A percentile compares a stretch with the other conserved stretches of the same genome.
These are phyloP conservation scores for Malania oleifera DNA, from an alignment of 164 flowering plant species.

Conservation along the genomic window DNA sequence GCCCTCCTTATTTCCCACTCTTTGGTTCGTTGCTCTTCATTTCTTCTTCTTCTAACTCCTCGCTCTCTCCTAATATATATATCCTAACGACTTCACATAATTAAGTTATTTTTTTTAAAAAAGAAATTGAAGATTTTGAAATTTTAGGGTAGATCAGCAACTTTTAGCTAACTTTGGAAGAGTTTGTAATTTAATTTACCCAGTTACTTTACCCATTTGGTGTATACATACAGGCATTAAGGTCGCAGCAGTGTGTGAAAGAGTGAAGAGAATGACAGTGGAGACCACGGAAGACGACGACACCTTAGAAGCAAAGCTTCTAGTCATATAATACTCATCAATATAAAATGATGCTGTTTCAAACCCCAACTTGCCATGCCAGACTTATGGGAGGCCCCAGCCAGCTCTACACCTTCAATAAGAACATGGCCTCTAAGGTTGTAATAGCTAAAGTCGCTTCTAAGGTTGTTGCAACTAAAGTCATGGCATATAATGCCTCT, in stretches of 20 bases:
- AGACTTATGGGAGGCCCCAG: constrained; percentile 54
- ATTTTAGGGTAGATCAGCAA: too few species aligned
- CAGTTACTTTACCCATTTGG: too few species aligned
- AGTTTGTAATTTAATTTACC: too few species aligned
- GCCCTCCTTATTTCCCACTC: constrained; percentile 21
- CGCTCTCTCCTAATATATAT: too few species aligned
- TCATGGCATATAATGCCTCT: constrained; percentile 8
- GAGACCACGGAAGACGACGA: constrained; percentile 43
- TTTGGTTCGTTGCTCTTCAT: constrained; percentile 30
- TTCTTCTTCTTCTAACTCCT: background rate
- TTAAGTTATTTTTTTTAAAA: too few species aligned
- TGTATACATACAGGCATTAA: constrained; percentile 49
- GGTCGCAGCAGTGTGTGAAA: constrained; percentile 52
- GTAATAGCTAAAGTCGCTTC: too few species aligned
- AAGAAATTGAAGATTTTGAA: too few species aligned
- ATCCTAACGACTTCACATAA: too few species aligned
- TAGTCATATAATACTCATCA: constrained; percentile 10
- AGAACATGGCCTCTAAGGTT: constrained; percentile 29
- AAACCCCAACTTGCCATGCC: constrained; percentile 43
- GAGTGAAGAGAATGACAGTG: constrained; percentile 29
- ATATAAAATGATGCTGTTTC: constrained; percentile 9
- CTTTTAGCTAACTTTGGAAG: too few species aligned
- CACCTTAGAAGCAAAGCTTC: constrained; percentile 37
- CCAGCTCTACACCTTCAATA: constrained; percentile 36
- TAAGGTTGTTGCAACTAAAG: too few species aligned